Conservation (phyloP, 495 filamentous ascomycete genomes). For the Aspergillus leporis region DNA sequence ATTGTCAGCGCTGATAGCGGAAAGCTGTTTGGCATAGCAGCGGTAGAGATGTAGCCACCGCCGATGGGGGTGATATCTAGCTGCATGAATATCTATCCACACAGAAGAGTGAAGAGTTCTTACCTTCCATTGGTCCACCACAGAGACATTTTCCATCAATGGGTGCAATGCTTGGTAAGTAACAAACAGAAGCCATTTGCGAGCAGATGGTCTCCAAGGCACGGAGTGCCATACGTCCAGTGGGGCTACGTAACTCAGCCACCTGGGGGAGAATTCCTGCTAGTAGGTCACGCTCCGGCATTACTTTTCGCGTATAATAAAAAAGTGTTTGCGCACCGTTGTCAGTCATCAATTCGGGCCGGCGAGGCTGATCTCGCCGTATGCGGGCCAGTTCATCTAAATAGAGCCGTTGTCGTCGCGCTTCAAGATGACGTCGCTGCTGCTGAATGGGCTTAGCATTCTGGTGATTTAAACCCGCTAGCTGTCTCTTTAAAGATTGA, state of each 20-base stretch:
- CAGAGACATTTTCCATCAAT: constrained; percentile 11
- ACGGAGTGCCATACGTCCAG: constrained; percentile 5
- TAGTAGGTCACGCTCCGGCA: constrained; percentile 17
- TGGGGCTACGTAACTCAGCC: constrained; percentile 5
- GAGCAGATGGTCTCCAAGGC: constrained; percentile 13
- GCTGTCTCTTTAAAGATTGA: background rate
- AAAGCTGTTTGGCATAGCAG: constrained; percentile 9
- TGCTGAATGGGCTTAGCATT: constrained; percentile 1
- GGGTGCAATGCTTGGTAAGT: constrained; percentile 12
- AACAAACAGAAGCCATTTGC: constrained; percentile 7
- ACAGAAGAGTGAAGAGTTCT: background rate
- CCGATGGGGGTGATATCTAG: constrained; percentile 11
- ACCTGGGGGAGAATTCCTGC: constrained; percentile 10
- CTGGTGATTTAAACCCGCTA: background rate
- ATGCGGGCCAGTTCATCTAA: background rate
- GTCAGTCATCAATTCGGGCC: too few species aligned
- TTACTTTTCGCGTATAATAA: constrained; percentile 14
- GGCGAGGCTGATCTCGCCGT: too few species aligned
- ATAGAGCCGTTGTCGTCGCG: constrained; percentile 5
- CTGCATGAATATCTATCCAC: background rate
- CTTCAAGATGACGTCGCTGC: constrained; percentile 5
- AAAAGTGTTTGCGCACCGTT: constrained; percentile 10
- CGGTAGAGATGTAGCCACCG: constrained; percentile 18
- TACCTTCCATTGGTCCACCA: constrained; percentile 10
- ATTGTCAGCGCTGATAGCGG: background rate